Evolutionary conservation across 768 basidiomycete species (phyloP), one percentile per base, ranked within the genome.

Genomic region (Phylloporus arenicola): DNA sequence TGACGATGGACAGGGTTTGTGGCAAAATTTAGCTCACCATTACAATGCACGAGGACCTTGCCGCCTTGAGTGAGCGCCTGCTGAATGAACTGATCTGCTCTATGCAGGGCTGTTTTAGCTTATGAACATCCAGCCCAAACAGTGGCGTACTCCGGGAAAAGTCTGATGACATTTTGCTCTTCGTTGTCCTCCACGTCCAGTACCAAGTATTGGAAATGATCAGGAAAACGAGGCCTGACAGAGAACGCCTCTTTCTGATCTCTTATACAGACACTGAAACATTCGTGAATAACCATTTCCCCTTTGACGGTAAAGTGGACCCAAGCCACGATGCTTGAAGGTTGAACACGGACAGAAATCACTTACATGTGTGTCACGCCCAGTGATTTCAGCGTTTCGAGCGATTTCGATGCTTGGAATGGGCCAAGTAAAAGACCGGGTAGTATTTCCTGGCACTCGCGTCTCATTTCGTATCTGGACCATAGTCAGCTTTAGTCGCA

Each of bases 401-500:
- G 71, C 1, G 86, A 85, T 65, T 93, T 94, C 1, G 89, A 91
- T 9, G 87, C 88, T 56, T 88, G 86, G 54, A 93, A 91, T 3
- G 92, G 92, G 1, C 92, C 92, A 6, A 96, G 80, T 24, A 82
- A 74, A 33, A 96, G 81, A 16, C 82, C 82, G 22, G 89, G 86
- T 0, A 90, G 73, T 56, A 95, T 94, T 67, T 93, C 88, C 70
- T 96, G 92, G 59, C 90, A 92, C 61, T 94, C 87, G n/a, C 92
- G 75, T 27, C 92, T 78, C 93, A 96, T 94, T 70, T 95, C 92
- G 62, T 96, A 96, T 61, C 88, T 91, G 40, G 47, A 19, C 25
- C 19, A 24, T 34, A 47, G 53, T 56, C 30, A 57, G 60, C 46
- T 10, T 14, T 42, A 56, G 47, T 45, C 52, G 31, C 37, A 17